Conservation (phyloP, 371 early-diverging fungal genomes). For the Actinomucor elegans region DNA sequence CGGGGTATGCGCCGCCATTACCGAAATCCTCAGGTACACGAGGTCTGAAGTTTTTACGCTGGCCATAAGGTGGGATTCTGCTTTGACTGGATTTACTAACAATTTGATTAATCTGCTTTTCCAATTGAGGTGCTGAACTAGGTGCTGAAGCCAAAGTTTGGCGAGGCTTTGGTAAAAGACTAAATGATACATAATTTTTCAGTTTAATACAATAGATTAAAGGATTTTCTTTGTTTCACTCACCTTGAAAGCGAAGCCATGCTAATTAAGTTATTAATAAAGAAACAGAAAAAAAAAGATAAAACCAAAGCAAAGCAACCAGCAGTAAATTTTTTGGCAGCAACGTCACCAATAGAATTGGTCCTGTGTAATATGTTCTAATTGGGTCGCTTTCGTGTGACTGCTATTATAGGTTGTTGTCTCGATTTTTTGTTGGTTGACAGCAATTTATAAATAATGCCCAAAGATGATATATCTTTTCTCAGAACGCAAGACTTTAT, state of each 20-base stretch:
- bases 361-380: too few relatives aligned
- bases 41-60: slow-evolving; percentile 79
- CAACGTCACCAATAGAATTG: too few relatives aligned
- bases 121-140: slow-evolving; percentile 28
- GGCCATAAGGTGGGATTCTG: slow-evolving; percentile 80
- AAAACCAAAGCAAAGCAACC: too few relatives aligned
- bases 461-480: too few relatives aligned
- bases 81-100: slow-evolving; percentile 37
- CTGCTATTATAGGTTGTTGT: too few relatives aligned
- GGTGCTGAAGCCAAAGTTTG: slow-evolving; percentile 26
- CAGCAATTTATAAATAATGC: too few relatives aligned
- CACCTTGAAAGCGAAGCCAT: slow-evolving; percentile 38
- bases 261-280: background rate
- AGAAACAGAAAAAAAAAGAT: slow-evolving; percentile 2
- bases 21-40: slow-evolving; percentile 87
- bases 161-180: slow-evolving; percentile 50
- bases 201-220: background rate
- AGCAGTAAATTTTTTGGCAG: too few relatives aligned
- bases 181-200: background rate
- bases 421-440: too few relatives aligned
- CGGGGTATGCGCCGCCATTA: slow-evolving; percentile 96
- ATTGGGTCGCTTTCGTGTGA: too few relatives aligned
- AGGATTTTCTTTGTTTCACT: background rate
- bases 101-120: slow-evolving; percentile 38
- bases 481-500: too few relatives aligned